Evolutionary conservation across 345 rosid genomes (phyloP).

Genomic region (Gossypium ekmanianum): DNA sequence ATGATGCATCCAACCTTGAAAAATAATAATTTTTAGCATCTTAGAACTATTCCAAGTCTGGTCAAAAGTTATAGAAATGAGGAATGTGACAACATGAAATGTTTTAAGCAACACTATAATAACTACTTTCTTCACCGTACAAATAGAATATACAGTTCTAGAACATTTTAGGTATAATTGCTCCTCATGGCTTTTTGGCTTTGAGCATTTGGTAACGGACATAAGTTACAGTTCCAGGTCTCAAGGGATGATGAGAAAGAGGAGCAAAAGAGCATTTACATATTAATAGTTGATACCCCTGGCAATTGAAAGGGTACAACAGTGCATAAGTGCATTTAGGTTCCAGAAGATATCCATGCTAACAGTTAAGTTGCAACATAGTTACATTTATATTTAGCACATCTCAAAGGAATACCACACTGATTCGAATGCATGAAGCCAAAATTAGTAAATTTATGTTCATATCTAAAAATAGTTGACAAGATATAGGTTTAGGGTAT

Average conservation of each 20-base stretch:
- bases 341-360: neutral
- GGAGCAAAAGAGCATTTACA: neutral
- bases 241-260: neutral
- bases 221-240: neutral
- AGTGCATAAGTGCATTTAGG: neutral
- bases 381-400: neutral
- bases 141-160: neutral
- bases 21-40: conserved; percentile 9
- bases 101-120: neutral
- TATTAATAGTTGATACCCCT: neutral
- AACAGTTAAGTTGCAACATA: neutral
- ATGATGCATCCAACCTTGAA: conserved; percentile 60
- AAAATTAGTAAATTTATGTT: neutral
- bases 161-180: neutral
- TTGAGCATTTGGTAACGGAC: neutral
- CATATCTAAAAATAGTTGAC: neutral
- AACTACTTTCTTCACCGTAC: neutral
- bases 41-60: conserved; percentile 7
- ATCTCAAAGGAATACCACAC: neutral
- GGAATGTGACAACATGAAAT: conserved; percentile 4
- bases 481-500: neutral
- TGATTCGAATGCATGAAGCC: neutral
- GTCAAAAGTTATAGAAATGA: neutral
- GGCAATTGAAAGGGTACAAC: neutral
- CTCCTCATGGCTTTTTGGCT: neutral